These are phyloP conservation scores for Magnaporthales sp. DNA, from an alignment of 2,329 filamentous ascomycete genomes.

Conservation along the genomic window DNA sequence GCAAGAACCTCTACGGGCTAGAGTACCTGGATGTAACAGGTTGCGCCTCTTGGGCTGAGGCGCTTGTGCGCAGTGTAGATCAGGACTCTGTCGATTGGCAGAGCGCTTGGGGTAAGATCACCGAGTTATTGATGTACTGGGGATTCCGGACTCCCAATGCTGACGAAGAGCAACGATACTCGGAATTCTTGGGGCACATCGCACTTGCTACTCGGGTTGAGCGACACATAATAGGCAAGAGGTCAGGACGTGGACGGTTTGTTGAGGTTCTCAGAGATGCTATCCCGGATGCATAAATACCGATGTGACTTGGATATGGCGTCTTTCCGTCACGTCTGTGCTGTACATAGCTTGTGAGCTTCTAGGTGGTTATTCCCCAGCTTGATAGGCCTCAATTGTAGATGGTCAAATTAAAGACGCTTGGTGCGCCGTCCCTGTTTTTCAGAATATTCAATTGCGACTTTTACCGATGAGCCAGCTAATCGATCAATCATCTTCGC, in stretches of 20 bases:
- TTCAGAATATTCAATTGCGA: background rate
- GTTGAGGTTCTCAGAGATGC: constrained; percentile 12
- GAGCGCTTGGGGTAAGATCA: constrained; percentile 15
- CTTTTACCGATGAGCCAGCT: background rate
- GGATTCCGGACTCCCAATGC: background rate
- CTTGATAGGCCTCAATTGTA: background rate
- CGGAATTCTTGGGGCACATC: constrained; percentile 7
- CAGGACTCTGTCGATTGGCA: constrained; percentile 45
- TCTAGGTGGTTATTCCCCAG: background rate
- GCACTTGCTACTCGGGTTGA: constrained; percentile 10
- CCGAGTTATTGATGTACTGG: constrained; percentile 11
- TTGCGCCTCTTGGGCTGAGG: constrained; percentile 45
- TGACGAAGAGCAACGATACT: constrained; percentile 5
- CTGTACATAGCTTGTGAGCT: background rate
- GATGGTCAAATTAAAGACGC: background rate
- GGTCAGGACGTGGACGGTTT: constrained; percentile 13
- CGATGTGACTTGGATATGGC: background rate
- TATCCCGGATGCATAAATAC: background rate
- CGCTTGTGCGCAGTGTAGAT: constrained; percentile 31
- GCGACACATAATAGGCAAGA: constrained; percentile 11
- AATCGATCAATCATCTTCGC: background rate
- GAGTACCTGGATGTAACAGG: constrained; percentile 55
- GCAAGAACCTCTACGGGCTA: constrained; percentile 44
- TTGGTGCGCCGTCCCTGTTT: background rate
- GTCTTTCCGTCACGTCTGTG: background rate